Conservation (phyloP, 176 grass and related monocot genomes). For the Stipa capillata region DNA sequence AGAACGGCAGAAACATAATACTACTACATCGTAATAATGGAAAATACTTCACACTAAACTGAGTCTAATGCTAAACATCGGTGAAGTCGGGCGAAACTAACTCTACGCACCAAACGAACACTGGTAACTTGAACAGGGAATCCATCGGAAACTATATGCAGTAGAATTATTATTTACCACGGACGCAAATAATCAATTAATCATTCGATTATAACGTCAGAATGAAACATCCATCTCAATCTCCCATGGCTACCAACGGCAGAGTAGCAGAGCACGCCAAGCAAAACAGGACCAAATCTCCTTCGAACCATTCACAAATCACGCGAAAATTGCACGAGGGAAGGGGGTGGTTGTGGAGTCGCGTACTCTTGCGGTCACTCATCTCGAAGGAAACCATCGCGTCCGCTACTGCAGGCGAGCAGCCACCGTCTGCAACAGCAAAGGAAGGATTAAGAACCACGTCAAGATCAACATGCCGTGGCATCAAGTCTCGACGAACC, state of each 20-base stretch:
- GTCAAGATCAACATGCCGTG: neutral
- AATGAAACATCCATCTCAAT: neutral
- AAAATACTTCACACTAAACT: neutral
- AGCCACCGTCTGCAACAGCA: slow-evolving; percentile 14
- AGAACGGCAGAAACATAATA: neutral
- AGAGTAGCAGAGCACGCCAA: neutral
- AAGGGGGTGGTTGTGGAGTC: neutral
- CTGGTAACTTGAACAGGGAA: neutral
- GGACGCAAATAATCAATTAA: neutral
- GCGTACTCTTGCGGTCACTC: slow-evolving; percentile 65
- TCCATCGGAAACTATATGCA: neutral
- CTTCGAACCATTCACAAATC: neutral
- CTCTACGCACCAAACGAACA: neutral
- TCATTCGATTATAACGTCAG: neutral
- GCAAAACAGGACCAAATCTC: neutral
- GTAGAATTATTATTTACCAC: neutral
- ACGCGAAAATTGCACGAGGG: neutral
- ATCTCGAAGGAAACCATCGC: slow-evolving; percentile 88
- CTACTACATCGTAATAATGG: neutral
- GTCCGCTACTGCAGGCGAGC: neutral
- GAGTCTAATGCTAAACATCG: neutral
- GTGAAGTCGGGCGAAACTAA: neutral
- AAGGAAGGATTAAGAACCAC: neutral
- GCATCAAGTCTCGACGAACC: neutral
- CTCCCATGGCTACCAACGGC: neutral